phyloP scores from a whole-genome alignment of 179 eudicot genomes.

The Vitellaria paradoxa region DNA sequence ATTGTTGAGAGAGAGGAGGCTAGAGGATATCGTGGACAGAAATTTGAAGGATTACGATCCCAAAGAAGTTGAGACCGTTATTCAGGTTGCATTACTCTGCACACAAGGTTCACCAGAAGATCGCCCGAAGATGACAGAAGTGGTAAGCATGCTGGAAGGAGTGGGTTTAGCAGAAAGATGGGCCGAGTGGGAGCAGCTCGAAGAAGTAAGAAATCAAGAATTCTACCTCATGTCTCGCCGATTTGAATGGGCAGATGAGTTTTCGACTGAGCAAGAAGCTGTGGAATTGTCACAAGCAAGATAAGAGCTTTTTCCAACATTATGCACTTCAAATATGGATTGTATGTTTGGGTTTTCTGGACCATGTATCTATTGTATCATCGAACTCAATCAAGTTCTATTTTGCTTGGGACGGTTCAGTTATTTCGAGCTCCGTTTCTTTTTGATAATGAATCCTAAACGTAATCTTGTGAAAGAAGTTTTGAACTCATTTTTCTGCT shows the following conservation, averaged over 20 bases:
- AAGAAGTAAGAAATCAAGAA: slow-evolving; percentile 63
- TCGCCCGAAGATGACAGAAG: slow-evolving; percentile 86
- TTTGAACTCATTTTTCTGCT: too few species aligned
- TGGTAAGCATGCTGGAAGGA: slow-evolving; percentile 73
- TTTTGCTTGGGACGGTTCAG: too few species aligned
- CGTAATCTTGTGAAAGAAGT: too few species aligned
- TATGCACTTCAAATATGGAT: not conserved
- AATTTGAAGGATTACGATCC: slow-evolving; percentile 55
- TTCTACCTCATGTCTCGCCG: slow-evolving; percentile 47
- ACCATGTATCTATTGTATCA: not conserved
- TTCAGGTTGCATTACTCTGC: slow-evolving; percentile 86
- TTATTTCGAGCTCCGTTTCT: too few species aligned
- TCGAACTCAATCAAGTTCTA: too few species aligned
- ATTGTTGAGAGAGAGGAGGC: slow-evolving; percentile 58
- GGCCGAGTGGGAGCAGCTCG: slow-evolving; percentile 86
- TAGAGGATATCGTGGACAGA: slow-evolving; percentile 70
- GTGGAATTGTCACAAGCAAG: slow-evolving; percentile 89
- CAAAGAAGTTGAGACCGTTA: slow-evolving; percentile 68
- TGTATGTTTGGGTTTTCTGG: not conserved
- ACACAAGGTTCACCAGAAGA: slow-evolving; percentile 76
- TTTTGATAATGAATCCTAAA: too few species aligned
- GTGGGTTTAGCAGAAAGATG: slow-evolving; percentile 76
- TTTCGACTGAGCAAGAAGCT: slow-evolving; percentile 76
- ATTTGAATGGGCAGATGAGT: slow-evolving; percentile 79
- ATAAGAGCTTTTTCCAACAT: slow-evolving; percentile 24